These are phyloP conservation scores for Colletotrichum scovillei DNA, from an alignment of 2,329 filamentous ascomycete species.

Conservation along the genomic window DNA sequence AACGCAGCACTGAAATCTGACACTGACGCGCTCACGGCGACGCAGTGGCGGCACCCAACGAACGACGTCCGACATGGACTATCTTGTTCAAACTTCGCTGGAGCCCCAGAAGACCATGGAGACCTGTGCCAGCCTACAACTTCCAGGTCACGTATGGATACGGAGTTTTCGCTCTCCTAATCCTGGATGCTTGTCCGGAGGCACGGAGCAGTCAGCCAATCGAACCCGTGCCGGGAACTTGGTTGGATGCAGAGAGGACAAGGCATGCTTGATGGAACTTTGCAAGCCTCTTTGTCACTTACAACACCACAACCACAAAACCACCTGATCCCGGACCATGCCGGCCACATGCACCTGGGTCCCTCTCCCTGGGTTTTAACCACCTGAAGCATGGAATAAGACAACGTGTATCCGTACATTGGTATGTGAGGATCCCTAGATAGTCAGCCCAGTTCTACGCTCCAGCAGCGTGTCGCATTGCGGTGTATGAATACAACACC, in stretches of 20 bases:
- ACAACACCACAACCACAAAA: neutral
- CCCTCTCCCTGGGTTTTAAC: neutral
- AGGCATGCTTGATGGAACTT: neutral
- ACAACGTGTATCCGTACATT: no score
- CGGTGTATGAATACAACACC: neutral
- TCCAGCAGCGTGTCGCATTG: neutral
- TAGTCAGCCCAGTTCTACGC: neutral
- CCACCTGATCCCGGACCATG: constrained; percentile 2
- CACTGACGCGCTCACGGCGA: neutral
- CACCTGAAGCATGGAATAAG: neutral
- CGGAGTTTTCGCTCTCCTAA: no score
- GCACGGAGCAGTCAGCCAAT: neutral
- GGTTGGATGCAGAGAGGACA: neutral
- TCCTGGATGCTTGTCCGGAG: no score
- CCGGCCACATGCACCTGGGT: neutral
- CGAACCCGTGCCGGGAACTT: neutral
- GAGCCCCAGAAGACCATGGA: neutral
- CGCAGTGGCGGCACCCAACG: neutral
- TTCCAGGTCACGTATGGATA: neutral
- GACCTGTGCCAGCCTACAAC: neutral
- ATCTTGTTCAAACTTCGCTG: neutral
- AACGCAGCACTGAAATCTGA: neutral
- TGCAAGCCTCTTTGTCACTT: neutral
- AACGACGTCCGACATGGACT: neutral
- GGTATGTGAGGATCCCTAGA: neutral